Evolutionary conservation across 2,329 filamentous ascomycete species (phyloP), one percentile per base, ranked within the genome.

Genomic region (Trichoderma sp.): DNA sequence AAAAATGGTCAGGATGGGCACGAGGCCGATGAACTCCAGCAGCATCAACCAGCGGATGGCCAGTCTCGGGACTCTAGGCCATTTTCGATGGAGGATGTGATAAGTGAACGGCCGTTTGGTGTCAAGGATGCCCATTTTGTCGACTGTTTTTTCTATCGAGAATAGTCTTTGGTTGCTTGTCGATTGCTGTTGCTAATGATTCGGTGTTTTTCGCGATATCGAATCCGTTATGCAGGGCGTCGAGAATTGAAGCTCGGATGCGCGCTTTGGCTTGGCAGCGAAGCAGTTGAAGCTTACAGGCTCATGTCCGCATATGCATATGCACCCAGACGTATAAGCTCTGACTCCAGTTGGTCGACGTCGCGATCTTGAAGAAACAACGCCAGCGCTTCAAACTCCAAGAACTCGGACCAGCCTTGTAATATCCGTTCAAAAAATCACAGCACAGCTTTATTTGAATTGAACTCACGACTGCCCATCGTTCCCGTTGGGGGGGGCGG

Each of bases 1-100:
- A 78, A 92, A 93, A 67, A 95, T 85, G 47, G 92, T 86, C 74
- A 95, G 86, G 64, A 88, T 82, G 17, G 89, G 86, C 70, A 95
- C 84, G 28, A 90, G 88, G 74, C 90, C 86, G 47, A 83, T 81
- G 67, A 95, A 85, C 82, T 95, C 93, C 66, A 90, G 77, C 64
- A 88, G 77, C 83, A 95, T 88, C 74, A 93, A 83, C 78, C 81
- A 88, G 85, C 82, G 91, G 84, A 86, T 89, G 77, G 80, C 88
- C 81, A 79, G 86, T 80, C 80, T 87, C 36, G 79, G 72, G 13
- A 75, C 43, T 82, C 82, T 85, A 81, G 80, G 88, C 88, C 87
- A 90, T 80, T 84, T 82, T 75, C 88, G 87, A 73, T 86, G 88
- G 34, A 93, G 79, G 75, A 91, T 85, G 81, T 81, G 83, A 78